Evolutionary conservation across 2,329 filamentous ascomycete genomes (phyloP).

Genomic region (Colletotrichum aenigma): DNA sequence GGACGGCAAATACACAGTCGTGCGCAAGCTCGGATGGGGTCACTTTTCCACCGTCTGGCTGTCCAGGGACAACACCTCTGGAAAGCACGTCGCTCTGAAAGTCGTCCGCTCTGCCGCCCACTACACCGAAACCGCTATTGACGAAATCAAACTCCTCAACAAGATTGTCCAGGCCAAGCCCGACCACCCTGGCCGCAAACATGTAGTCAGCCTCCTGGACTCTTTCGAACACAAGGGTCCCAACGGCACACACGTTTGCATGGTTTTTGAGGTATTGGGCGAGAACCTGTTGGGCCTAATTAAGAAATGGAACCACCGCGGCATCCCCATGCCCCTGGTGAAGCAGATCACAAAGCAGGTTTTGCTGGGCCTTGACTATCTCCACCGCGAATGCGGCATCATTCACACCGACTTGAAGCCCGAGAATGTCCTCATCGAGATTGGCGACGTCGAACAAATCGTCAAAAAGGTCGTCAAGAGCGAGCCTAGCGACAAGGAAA

Average conservation of each 20-base stretch:
- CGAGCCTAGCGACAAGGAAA: constrained; percentile 76
- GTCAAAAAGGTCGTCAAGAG: constrained; percentile 95
- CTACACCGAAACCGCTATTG: constrained; percentile 98
- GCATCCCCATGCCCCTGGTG: constrained; percentile 94
- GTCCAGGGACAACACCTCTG: constrained; percentile 80
- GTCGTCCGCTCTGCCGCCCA: constrained; percentile 97
- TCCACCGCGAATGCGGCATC: constrained; percentile 97
- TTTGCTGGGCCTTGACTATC: constrained; percentile 90
- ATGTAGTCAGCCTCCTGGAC: constrained; percentile 94
- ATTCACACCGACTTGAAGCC: constrained; percentile 98
- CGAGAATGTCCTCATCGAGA: constrained; percentile 98
- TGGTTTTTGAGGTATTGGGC: constrained; percentile 98
- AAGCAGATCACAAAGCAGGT: constrained; percentile 99
- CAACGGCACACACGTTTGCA: constrained; percentile 95
- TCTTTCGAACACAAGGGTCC: constrained; percentile 98
- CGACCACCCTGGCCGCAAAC: constrained; percentile 89
- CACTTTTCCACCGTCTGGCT: constrained; percentile 98
- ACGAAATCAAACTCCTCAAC: constrained; percentile 98
- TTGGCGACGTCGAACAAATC: constrained; percentile 98
- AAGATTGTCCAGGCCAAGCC: constrained; percentile 96
- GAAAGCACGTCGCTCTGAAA: constrained; percentile 96
- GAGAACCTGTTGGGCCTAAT: constrained; percentile 95
- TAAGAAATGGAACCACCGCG: constrained; percentile 97
- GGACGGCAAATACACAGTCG: constrained; percentile 93
- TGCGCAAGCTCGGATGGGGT: constrained; percentile 96